These are phyloP conservation scores for Penicillium palitans DNA, from an alignment of 2,329 filamentous ascomycete genomes.

Conservation along the genomic window DNA sequence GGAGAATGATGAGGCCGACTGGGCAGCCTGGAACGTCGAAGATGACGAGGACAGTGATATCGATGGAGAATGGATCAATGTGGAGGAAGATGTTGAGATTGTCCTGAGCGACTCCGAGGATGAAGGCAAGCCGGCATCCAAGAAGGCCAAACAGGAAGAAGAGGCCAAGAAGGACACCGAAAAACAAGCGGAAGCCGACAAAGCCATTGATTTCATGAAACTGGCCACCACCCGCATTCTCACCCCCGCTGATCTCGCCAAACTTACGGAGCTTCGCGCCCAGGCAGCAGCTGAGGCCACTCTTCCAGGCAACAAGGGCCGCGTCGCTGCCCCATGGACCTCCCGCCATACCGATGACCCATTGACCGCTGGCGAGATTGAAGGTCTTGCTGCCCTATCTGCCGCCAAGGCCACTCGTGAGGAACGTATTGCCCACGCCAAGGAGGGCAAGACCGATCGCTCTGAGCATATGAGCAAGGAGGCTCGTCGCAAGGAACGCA, in stretches of 20 bases:
- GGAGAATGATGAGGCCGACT: slow-evolving; percentile 60
- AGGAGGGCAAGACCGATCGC: slow-evolving; percentile 75
- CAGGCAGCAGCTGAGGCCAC: slow-evolving; percentile 68
- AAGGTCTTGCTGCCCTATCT: slow-evolving; percentile 73
- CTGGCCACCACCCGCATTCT: slow-evolving; percentile 92
- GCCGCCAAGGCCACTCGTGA: slow-evolving; percentile 80
- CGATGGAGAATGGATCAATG: slow-evolving; percentile 90
- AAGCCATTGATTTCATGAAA: slow-evolving; percentile 45
- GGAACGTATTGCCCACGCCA: slow-evolving; percentile 79
- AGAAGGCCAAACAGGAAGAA: slow-evolving; percentile 61
- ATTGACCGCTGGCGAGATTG: slow-evolving; percentile 87
- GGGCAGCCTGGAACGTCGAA: slow-evolving; percentile 63
- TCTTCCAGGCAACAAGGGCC: slow-evolving; percentile 47
- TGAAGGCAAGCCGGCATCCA: slow-evolving; percentile 60
- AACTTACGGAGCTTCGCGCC: slow-evolving; percentile 82
- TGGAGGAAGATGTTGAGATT: slow-evolving; percentile 77
- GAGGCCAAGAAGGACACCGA: slow-evolving; percentile 32
- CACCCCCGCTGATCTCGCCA: slow-evolving; percentile 92
- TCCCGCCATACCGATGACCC: slow-evolving; percentile 78
- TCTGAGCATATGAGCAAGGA: slow-evolving; percentile 82
- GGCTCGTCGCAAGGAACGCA: slow-evolving; percentile 81
- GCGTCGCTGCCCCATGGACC: slow-evolving; percentile 50
- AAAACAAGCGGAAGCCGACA: slow-evolving; percentile 44
- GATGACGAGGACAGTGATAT: slow-evolving; percentile 62
- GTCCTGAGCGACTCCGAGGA: slow-evolving; percentile 72